Evolutionary conservation across 306 rosid genomes (phyloP), one percentile per base, ranked within the genome.

Genomic region (Vicia faba): DNA sequence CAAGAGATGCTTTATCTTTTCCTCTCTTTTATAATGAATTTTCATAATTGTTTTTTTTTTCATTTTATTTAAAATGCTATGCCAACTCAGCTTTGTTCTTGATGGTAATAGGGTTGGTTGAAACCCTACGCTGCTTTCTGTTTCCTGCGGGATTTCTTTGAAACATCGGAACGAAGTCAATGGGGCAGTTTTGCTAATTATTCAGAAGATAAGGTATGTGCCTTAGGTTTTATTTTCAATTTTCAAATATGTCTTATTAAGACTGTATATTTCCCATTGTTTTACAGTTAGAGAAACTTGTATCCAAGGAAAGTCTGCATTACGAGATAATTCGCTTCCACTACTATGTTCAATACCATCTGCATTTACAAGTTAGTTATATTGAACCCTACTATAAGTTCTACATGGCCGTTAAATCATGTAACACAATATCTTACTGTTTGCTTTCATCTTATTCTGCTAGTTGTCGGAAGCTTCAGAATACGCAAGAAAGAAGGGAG

Each of bases 81-180:
- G 29, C 68, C 55, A 39, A 72, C 79, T 64, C 16, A 3, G 49
- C 59, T 73, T 16, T 83, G 50, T 81, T 82, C 31, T 72, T 66
- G 33, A 71, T 81, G 78, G 29, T 66, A 68, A 68, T 64, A 93
- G 98, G 97, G 84, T 78, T 93, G 98, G 98, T 74, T 93, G 82
- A 89, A 86, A 71, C 98, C 98, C 57, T 93, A 88, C 57, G 96
- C 97, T 19, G 98, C 91, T 29, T 89, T 84, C 89, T 89, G 98
- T 72, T 89, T 93, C 83, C 68, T 89, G 79, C 83, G 97, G 54
- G 98, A 89, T 83, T 93, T 93, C 76, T 93, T 93, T 73, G 98
- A 88, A 83, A 93, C 97, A 46, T 86, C 98, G 69, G 98, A 93
- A 59, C 97, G 81, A 54, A 86, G 84, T 75, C 86, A 93, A 81